Percentiles rank a stretch among this genome's conserved stretches.
Evolutionary conservation across 345 rosid species (phyloP).

Genomic region (Arabis alpina): DNA sequence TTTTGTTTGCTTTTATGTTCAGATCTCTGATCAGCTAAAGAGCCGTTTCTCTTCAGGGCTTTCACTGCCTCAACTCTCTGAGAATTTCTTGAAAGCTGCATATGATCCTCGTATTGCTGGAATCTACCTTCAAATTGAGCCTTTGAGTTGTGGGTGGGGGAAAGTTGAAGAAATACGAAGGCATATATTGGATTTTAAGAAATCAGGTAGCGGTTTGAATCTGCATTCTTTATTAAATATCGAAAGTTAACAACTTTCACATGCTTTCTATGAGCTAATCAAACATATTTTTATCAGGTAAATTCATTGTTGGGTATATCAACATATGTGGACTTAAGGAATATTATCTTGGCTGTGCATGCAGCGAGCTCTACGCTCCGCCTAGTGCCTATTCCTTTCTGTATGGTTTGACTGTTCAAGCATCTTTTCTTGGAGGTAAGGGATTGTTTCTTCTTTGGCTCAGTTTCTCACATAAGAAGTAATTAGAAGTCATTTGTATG

Average conservation of each 20-base stretch:
- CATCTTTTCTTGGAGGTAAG: constrained; percentile 87
- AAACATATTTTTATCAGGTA: constrained; percentile 53
- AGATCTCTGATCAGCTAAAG: constrained; percentile 96
- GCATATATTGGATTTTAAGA: constrained; percentile 82
- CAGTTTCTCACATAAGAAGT: background rate
- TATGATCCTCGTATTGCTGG: constrained; percentile 95
- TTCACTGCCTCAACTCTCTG: constrained; percentile 85
- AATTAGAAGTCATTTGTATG: background rate
- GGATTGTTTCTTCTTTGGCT: constrained; percentile 22
- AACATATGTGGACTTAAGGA: constrained; percentile 85
- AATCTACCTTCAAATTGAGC: constrained; percentile 83
- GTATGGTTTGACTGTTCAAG: constrained; percentile 89
- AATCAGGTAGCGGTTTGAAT: constrained; percentile 63
- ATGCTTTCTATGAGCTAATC: constrained; percentile 30
- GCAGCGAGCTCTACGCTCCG: constrained; percentile 87
- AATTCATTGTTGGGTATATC: constrained; percentile 75
- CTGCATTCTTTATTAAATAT: too few relatives aligned
- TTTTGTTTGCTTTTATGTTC: constrained; percentile 42
- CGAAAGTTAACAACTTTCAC: too few relatives aligned
- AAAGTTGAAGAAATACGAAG: constrained; percentile 92
- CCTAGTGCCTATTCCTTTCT: constrained; percentile 93
- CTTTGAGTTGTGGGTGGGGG: constrained; percentile 91
- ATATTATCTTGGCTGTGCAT: constrained; percentile 86
- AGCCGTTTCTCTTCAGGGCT: constrained; percentile 87
- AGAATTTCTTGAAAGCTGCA: constrained; percentile 84